These are phyloP conservation scores for Podospora bellae-mahoneyi DNA, from an alignment of 495 filamentous ascomycete genomes.

Conservation along the genomic window DNA sequence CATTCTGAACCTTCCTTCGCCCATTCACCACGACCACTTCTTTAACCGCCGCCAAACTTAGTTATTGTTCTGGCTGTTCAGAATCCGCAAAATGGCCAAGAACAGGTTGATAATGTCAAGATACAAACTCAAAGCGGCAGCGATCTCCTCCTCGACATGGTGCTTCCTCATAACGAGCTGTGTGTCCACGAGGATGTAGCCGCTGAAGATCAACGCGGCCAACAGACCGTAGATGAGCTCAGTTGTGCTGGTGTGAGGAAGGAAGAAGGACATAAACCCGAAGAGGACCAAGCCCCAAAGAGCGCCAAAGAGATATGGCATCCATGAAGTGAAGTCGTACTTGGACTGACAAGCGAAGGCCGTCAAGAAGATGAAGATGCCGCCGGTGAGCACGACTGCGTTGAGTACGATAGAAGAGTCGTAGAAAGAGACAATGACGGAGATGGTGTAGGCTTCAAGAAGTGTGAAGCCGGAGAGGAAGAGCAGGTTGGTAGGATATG, in stretches of 20 bases:
- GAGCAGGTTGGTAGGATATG: slow-evolving; percentile 89
- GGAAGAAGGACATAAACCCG: slow-evolving; percentile 82
- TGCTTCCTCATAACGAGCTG: slow-evolving; percentile 92
- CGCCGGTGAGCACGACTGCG: slow-evolving; percentile 84
- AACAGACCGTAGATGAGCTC: slow-evolving; percentile 83
- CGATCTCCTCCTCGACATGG: slow-evolving; percentile 98
- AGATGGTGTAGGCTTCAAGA: slow-evolving; percentile 89
- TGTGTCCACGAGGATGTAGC: slow-evolving; percentile 92
- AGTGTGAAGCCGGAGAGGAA: slow-evolving; percentile 91
- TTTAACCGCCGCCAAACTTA: slow-evolving; percentile 35
- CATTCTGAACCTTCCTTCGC: background rate
- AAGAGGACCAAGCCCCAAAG: slow-evolving; percentile 90
- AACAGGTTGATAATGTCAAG: slow-evolving; percentile 97
- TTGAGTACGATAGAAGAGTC: slow-evolving; percentile 76
- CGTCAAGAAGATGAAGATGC: slow-evolving; percentile 89
- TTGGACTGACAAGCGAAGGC: slow-evolving; percentile 96
- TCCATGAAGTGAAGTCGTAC: slow-evolving; percentile 96
- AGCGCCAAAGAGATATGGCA: slow-evolving; percentile 87
- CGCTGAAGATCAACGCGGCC: slow-evolving; percentile 82
- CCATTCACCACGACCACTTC: background rate
- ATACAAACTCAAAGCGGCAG: slow-evolving; percentile 91
- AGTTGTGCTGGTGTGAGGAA: slow-evolving; percentile 70
- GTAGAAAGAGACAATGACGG: slow-evolving; percentile 87
- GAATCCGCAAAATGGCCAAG: slow-evolving; percentile 82
- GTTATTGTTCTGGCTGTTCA: slow-evolving; percentile 86